A percentile compares a stretch with the other conserved stretches of the same genome.
phyloP scores from a whole-genome alignment of 177 flowering plant species.

The Telopea speciosissima region DNA sequence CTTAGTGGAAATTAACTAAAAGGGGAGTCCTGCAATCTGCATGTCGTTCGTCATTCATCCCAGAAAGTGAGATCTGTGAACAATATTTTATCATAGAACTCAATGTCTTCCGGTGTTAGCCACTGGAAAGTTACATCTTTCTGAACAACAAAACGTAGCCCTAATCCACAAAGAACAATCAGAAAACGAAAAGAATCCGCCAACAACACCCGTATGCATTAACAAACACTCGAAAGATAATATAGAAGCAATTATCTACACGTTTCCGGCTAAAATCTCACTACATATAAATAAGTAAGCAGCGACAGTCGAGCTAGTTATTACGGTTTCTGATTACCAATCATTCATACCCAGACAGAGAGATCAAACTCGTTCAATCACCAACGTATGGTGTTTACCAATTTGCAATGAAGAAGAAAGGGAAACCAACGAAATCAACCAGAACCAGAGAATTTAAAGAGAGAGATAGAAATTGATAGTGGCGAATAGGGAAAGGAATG shows the following conservation, averaged over 20 bases:
- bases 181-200: not conserved
- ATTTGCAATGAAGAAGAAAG: not conserved
- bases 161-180: not conserved
- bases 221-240: not conserved
- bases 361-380: not conserved
- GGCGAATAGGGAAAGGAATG: conserved; percentile 7
- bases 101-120: too few species aligned
- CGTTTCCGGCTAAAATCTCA: too few species aligned
- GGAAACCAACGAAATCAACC: not conserved
- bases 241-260: too few species aligned
- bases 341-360: not conserved
- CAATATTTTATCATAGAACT: too few species aligned
- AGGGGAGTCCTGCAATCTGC: not conserved
- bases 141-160: not conserved
- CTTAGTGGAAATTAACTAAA: not conserved
- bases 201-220: not conserved
- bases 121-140: not conserved
- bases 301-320: too few species aligned
- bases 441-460: not conserved
- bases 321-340: not conserved
- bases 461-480: not conserved
- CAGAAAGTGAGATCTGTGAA: not conserved
- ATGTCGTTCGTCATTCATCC: not conserved
- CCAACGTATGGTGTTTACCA: not conserved
- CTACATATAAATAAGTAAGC: too few species aligned